Evolutionary conservation across 768 basidiomycete genomes (phyloP).

Genomic region (Hortiboletus campestris): DNA sequence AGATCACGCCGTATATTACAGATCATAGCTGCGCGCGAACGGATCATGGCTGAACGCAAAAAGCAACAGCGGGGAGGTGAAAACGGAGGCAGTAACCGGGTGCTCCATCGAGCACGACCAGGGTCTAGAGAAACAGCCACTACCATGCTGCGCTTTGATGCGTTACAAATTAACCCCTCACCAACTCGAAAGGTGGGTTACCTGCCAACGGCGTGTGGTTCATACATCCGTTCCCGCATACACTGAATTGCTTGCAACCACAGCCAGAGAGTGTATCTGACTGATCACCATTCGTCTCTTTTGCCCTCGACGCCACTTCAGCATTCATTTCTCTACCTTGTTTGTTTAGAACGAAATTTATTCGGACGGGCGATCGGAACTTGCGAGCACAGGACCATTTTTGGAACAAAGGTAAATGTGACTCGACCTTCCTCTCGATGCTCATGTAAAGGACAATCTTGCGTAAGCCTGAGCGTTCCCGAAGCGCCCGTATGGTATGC

Average conservation of each 20-base stretch:
- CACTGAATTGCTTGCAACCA: background rate
- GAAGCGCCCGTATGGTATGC: too few species aligned
- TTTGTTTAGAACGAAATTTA: too few species aligned
- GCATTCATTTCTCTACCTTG: background rate
- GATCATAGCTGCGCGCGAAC: too few species aligned
- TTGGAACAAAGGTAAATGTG: too few species aligned
- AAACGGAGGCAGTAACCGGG: background rate
- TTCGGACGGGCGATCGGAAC: background rate
- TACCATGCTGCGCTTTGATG: too few species aligned
- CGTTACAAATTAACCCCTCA: too few species aligned
- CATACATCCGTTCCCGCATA: background rate
- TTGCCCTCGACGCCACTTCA: too few species aligned
- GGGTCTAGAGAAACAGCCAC: background rate
- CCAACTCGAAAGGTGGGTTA: background rate
- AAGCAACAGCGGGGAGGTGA: background rate
- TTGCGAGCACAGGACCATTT: too few species aligned
- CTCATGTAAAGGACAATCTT: too few species aligned
- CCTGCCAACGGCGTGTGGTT: background rate
- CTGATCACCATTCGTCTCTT: background rate
- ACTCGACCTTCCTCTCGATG: too few species aligned
- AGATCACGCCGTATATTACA: background rate
- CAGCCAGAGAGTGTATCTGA: background rate
- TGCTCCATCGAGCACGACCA: background rate
- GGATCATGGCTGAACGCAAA: too few species aligned
- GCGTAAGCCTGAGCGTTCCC: too few species aligned